Base-by-base conservation (phyloP, 1,284 basidiomycete genomes). In the Schizopora paradoxa region DNA sequence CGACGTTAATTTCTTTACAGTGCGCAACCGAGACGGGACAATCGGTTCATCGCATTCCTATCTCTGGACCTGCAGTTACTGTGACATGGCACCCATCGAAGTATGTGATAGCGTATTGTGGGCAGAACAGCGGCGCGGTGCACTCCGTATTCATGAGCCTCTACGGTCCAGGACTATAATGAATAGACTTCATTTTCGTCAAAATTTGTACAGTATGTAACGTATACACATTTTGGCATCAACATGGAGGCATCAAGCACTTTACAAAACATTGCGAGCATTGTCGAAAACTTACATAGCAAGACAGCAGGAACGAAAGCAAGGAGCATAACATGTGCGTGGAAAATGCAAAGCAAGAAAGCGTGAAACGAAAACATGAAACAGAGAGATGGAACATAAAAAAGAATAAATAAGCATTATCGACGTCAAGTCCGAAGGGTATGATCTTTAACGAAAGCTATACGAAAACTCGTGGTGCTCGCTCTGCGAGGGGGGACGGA, bases 51-150 rank as follows among this genome's bases (percentile, higher is more conserved):
- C 80, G 86, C 14, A 74, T 89, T 10, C 73, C 80, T 2, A 72
- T 82, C 2, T 63, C 80, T 5, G 79, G 77, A 2, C 69, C 82
- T 0, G 76, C 82, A 11, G 76, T 77, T 4, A 79, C 82, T 0
- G 85, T 89, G 2, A 66, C 76, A 1, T 89, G 86, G 86, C 86
- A 88, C 60, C 86, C 86, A 3, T 84, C 79, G 6, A 83, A 79
- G 61, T 79, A 86, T 54, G 73, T 80, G 5, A 74, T 87, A 47
- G 85, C 85, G 2, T 88, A 86, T 55, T 87, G 85, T 56, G 85
- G 84, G 3, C 82, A 86, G 56, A 82, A 77, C 3, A 79, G 76
- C 39, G 79, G 74, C 18, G 72, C 80, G 23, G 70, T 75, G 11
- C 74, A 81, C n/a, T 67, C 72, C 1, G 79, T 81, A 5, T 73